Evolutionary conservation across 2,329 filamentous ascomycete species (phyloP), one percentile per base, ranked within the genome.

Genomic region (Ophioceras dolichostomum): DNA sequence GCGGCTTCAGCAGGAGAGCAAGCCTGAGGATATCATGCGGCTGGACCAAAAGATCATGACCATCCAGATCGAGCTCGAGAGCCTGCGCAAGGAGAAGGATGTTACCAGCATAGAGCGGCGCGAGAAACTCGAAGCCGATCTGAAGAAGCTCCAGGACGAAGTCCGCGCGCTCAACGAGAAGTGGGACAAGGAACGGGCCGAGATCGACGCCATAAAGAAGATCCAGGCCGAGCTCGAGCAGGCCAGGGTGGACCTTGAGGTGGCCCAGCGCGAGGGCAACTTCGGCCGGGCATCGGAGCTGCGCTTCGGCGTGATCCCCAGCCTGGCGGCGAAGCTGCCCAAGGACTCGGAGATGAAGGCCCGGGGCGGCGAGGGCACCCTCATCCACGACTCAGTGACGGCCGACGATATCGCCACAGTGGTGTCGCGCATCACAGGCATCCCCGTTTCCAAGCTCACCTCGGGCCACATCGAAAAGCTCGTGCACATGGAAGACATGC

Each of bases 21-120:
- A 95, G 49, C 91, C 91, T 0, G 91, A 96, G 48, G 79, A 89
- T 8, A 95, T 98, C 24, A 85, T 93, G 62, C 77, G 82, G 36
- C 73, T 96, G 2, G 89, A 96, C 50, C 83, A 93, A 43, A 85
- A 88, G 51, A 94, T 96, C 42, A 93, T 95, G 76, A 96, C 89
- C 0, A 86, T 96, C 12, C 89, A 95, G 53, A 96, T 98, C 44
- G 89, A 98, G 56, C 69, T 96, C 1, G 91, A 96, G 55, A 95
- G 87, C 43, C 62, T 98, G 30, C 76, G 89, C 36, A 96, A 96
- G 51, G 91, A 98, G 57, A 94, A 79, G 10, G 91, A 98, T 47
- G 70, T 94, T 34, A 79, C 83, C 14, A 94, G 87, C 53, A 79
- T 79, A 47, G 91, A 96, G 58, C 76, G 91, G 14, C 73, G 87